phyloP scores from a whole-genome alignment of 1,139 yeast genomes.

The Hanseniaspora sp. region DNA sequence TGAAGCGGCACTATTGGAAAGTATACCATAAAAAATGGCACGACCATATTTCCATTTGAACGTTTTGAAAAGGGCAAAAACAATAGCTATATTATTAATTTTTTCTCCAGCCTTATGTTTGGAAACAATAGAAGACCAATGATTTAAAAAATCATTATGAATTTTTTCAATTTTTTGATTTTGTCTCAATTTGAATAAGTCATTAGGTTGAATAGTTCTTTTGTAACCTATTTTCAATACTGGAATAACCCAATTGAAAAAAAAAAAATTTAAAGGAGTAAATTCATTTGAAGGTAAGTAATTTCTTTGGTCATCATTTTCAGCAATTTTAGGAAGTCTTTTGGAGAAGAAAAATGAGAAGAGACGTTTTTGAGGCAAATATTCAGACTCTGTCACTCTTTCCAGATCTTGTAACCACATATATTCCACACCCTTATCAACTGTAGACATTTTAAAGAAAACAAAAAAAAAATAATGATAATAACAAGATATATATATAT shows the following conservation, averaged over 20 bases:
- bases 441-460: background rate
- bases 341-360: constrained; percentile 34
- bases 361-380: constrained; percentile 33
- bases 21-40: constrained; percentile 19
- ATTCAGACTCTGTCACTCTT: constrained; percentile 27
- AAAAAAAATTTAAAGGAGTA: constrained; percentile 21
- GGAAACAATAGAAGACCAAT: background rate
- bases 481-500: background rate
- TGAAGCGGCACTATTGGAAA: constrained; percentile 19
- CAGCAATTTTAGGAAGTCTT: constrained; percentile 20
- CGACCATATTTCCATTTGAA: constrained; percentile 11
- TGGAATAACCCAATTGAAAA: constrained; percentile 56
- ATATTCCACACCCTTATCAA: background rate
- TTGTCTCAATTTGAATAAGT: constrained; percentile 24
- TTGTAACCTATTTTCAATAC: constrained; percentile 52
- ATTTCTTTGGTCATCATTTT: constrained; percentile 34
- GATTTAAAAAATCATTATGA: background rate
- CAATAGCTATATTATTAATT: background rate
- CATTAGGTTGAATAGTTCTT: constrained; percentile 54
- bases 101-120: background rate
- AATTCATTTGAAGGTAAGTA: constrained; percentile 32
- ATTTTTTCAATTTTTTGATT: constrained; percentile 1
- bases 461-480: too few species aligned
- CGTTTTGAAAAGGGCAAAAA: constrained; percentile 5
- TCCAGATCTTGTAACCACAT: constrained; percentile 23